These are phyloP conservation scores for Melampsora abietis-canadensis DNA, from an alignment of 1,284 basidiomycete species.

Conservation along the genomic window DNA sequence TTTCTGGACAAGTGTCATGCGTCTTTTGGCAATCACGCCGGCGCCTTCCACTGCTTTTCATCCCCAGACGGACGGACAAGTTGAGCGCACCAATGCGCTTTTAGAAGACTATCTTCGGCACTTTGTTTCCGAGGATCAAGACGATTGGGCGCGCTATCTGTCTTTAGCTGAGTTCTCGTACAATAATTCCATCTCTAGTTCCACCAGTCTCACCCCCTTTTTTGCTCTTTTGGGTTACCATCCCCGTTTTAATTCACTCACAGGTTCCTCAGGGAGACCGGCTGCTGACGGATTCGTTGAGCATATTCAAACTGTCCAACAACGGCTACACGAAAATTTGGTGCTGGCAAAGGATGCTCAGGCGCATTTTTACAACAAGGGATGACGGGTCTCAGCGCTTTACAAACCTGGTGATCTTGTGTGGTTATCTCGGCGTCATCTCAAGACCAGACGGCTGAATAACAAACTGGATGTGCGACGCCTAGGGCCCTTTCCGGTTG, in stretches of 20 bases:
- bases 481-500: constrained; percentile 7
- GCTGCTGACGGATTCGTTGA: not conserved
- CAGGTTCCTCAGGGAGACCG: not conserved
- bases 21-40: not conserved
- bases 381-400: not conserved
- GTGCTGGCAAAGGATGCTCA: constrained; percentile 1
- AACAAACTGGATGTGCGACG: constrained; percentile 7
- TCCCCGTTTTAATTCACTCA: constrained; percentile 48
- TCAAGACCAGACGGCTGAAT: not conserved
- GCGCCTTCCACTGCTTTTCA: constrained; percentile 8
- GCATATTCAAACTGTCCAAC: too few relatives aligned
- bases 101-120: constrained; percentile 47
- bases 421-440: not conserved
- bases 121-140: constrained; percentile 44
- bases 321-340: not conserved
- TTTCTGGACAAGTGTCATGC: not conserved
- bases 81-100: not conserved
- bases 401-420: constrained; percentile 10
- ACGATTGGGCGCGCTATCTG: constrained; percentile 44
- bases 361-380: not conserved
- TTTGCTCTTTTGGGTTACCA: constrained; percentile 54
- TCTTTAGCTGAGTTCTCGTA: constrained; percentile 51
- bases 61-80: too few relatives aligned
- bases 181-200: constrained; percentile 51
- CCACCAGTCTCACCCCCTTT: constrained; percentile 55